These are phyloP conservation scores for Cotoneaster glaucophyllus DNA, from an alignment of 306 rosid species.

Conservation along the genomic window DNA sequence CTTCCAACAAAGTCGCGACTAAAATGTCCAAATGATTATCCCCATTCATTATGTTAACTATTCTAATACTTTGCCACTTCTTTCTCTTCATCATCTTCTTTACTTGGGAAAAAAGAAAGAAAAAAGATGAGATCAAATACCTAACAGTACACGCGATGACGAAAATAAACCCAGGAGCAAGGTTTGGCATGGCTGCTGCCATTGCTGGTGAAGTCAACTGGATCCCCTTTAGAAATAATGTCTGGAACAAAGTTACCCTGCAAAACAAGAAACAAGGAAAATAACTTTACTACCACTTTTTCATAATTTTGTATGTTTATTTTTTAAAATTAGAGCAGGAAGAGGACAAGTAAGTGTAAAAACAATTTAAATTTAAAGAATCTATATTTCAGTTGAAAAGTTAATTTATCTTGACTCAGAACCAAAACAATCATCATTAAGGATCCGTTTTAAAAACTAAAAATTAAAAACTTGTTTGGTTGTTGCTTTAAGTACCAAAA, in stretches of 20 bases:
- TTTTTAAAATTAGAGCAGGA: background rate
- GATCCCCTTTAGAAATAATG: conserved; percentile 60
- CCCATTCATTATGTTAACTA: background rate
- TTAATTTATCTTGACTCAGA: background rate
- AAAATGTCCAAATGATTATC: background rate
- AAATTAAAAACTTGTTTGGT: no score
- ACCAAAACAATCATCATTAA: background rate
- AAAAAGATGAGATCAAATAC: conserved; percentile 18
- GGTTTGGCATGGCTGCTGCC: conserved; percentile 96
- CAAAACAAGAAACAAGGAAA: conserved; percentile 13
- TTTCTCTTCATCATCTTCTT: background rate
- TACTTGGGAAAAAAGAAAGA: background rate
- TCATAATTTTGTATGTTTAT: background rate
- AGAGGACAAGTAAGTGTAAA: background rate
- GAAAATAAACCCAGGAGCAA: conserved; percentile 82
- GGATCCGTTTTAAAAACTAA: background rate
- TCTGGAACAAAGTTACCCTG: conserved; percentile 70
- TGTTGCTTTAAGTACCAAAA: no score
- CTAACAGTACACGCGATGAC: conserved; percentile 69
- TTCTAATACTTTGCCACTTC: background rate
- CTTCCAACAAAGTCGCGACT: background rate
- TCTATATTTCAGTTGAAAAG: background rate
- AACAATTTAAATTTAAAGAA: background rate
- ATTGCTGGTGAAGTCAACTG: conserved; percentile 71
- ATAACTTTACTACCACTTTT: background rate